Conservation (phyloP, 1,139 yeast genomes). For the Yamadazyma epiphylla region DNA sequence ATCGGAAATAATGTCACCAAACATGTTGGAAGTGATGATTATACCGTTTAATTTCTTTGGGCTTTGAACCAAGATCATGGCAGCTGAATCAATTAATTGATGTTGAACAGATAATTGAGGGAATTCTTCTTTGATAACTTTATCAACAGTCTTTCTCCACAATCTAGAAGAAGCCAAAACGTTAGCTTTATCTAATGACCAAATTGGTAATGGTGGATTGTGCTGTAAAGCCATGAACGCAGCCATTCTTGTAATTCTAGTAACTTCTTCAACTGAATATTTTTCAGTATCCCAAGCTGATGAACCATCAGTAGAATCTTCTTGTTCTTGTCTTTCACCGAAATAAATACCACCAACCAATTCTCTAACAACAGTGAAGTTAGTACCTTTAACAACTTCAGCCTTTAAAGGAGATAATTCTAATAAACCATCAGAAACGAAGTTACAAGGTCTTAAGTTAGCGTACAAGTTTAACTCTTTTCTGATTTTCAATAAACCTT, state of each 20-base stretch:
- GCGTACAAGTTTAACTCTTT: conserved; percentile 93
- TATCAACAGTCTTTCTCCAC: conserved; percentile 92
- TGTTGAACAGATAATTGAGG: conserved; percentile 84
- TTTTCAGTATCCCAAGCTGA: conserved; percentile 93
- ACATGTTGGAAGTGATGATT: conserved; percentile 90
- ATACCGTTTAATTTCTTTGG: conserved; percentile 92
- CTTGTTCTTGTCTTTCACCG: conserved; percentile 92
- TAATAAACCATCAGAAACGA: conserved; percentile 80
- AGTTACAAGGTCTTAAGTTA: conserved; percentile 93
- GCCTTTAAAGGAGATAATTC: conserved; percentile 85
- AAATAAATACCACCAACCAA: conserved; percentile 97
- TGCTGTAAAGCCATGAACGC: conserved; percentile 93
- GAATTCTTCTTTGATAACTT: conserved; percentile 80
- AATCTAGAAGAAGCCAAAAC: conserved; percentile 93
- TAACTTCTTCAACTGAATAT: conserved; percentile 85
- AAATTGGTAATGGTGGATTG: conserved; percentile 87
- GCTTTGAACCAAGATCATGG: conserved; percentile 89
- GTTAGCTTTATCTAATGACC: conserved; percentile 97
- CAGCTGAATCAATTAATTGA: conserved; percentile 96
- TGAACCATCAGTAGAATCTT: conserved; percentile 57
- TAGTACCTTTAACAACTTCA: conserved; percentile 83
- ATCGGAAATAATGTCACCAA: conserved; percentile 96
- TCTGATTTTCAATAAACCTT: conserved; percentile 88
- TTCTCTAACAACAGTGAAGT: conserved; percentile 91
- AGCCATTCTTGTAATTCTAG: conserved; percentile 96